Evolutionary conservation across 2,329 filamentous ascomycete species (phyloP), one percentile per base, ranked within the genome.

Genomic region (Penicillium decumbens): DNA sequence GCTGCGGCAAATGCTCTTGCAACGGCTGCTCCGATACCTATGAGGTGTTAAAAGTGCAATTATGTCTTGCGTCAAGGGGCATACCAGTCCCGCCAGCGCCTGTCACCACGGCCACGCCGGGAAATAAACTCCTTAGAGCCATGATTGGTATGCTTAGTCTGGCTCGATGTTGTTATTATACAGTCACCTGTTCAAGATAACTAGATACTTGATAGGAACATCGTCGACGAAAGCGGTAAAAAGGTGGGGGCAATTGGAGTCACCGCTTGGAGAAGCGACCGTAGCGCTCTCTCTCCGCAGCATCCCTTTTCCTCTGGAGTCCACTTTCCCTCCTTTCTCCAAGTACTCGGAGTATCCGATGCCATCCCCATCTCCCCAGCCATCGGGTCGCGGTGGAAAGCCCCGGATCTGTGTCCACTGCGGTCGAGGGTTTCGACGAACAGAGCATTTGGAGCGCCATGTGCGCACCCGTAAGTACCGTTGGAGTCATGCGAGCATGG

Each of bases 1-100:
- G 74, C 73, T 2, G 61, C 65, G 1, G 72, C 77, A 58, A 83
- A 80, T 0, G 72, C 76, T 49, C 65, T 74, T 8, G 75, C 76
- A 1, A 79, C 74, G 1, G 79, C 78, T 2, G 75, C 76, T 2
- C 80, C 80, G 51, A 82, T 83, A 28, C 80, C 80, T 80, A 32
- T 2, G 7, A 20, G 15, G 15, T 42, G 37, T 39, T 12, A 47
- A 18, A 10, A 47, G 38, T 24, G 33, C 29, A 43, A 12, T 29
- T 39, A 40, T 51, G 24, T 13, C 28, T n/a, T 47, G 33, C 35
- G 32, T 49, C 23, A 29, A 39, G 20, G 43, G 3, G 18, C 56
- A 24, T 60, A 76, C 74, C 74, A 54, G 73, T 76, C 9, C 75
- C 75, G 4, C 72, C 75, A 8, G 75, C 75, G 13, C 75, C 76